These are phyloP conservation scores for Rhizopogon hawkerae DNA, from an alignment of 1,284 basidiomycete species.

Conservation along the genomic window DNA sequence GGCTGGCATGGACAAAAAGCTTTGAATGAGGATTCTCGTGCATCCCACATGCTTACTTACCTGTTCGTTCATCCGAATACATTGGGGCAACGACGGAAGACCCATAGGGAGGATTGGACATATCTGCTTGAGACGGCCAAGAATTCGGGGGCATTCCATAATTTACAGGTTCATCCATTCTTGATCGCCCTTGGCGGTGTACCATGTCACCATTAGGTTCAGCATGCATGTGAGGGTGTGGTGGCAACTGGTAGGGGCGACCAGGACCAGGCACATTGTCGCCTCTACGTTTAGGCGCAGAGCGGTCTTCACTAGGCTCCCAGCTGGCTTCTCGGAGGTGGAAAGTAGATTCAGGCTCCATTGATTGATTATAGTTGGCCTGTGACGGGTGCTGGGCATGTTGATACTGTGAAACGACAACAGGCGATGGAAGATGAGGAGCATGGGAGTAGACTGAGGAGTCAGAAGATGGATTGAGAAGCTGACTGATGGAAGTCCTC, in stretches of 20 bases:
- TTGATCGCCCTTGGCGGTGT: slow-evolving; percentile 19
- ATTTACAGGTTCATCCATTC: slow-evolving; percentile 24
- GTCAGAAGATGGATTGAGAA: slow-evolving; percentile 38
- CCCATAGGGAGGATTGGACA: slow-evolving; percentile 26
- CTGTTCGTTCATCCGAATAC: slow-evolving; percentile 39
- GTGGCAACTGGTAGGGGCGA: slow-evolving; percentile 29
- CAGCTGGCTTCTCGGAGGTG: slow-evolving; percentile 38
- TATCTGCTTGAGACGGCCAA: slow-evolving; percentile 24
- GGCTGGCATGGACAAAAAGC: slow-evolving; percentile 19
- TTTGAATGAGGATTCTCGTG: slow-evolving; percentile 2
- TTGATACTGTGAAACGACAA: slow-evolving; percentile 25
- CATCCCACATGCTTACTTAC: slow-evolving; percentile 23
- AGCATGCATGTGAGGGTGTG: slow-evolving; percentile 23
- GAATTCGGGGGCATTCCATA: slow-evolving; percentile 20
- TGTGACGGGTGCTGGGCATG: slow-evolving; percentile 22
- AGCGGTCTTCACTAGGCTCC: slow-evolving; percentile 32
- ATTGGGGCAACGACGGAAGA: slow-evolving; percentile 31
- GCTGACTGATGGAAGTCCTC: slow-evolving; percentile 44
- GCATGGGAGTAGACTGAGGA: slow-evolving; percentile 27
- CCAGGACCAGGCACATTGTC: slow-evolving; percentile 24
- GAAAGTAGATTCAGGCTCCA: slow-evolving; percentile 27
- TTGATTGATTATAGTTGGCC: slow-evolving; percentile 23
- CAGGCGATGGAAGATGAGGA: slow-evolving; percentile 22
- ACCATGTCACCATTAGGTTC: slow-evolving; percentile 29
- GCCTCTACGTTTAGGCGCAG: slow-evolving; percentile 26